A percentile compares a stretch with the other conserved stretches of the same genome.
phyloP scores from a whole-genome alignment of 164 flowering plant genomes.

The Malania oleifera region DNA sequence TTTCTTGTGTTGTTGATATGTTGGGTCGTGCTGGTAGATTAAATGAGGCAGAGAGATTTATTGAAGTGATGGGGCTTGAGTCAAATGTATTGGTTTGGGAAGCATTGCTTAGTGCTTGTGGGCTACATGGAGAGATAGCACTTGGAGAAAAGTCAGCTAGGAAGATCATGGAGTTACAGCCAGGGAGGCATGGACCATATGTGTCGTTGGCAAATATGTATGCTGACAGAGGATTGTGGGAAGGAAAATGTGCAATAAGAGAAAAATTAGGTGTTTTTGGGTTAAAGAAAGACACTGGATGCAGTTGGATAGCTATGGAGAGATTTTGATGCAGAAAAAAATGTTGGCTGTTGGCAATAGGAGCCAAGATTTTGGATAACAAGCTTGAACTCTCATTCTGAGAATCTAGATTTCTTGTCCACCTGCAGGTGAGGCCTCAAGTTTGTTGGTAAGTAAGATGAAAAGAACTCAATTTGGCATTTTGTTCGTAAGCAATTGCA shows the following conservation, averaged over 20 bases:
- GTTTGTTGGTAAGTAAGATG: no score
- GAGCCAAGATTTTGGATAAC: no score
- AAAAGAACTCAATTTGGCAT: no score
- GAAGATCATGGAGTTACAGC: conserved; percentile 21
- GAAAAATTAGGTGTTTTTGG: conserved; percentile 3
- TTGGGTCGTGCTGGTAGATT: conserved; percentile 25
- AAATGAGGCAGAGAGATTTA: conserved; percentile 22
- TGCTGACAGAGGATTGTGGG: conserved; percentile 22
- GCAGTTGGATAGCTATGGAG: conserved; percentile 14
- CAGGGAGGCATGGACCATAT: conserved; percentile 16
- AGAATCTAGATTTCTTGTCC: no score
- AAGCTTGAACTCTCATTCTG: no score
- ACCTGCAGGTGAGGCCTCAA: no score
- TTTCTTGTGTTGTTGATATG: conserved; percentile 25
- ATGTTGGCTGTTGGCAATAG: no score
- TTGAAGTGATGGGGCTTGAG: conserved; percentile 14
- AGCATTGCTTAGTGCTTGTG: conserved; percentile 21
- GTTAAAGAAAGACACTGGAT: conserved; percentile 15
- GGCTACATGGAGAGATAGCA: conserved; percentile 19
- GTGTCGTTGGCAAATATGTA: conserved; percentile 20
- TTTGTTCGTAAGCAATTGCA: no score
- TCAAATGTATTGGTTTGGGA: conserved; percentile 21
- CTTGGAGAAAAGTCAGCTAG: conserved; percentile 19
- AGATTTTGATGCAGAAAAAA: no score
- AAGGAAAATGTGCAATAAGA: conserved; percentile 15